phyloP scores from a whole-genome alignment of 2,329 filamentous ascomycete genomes.

The Elsinoe necatrix region DNA sequence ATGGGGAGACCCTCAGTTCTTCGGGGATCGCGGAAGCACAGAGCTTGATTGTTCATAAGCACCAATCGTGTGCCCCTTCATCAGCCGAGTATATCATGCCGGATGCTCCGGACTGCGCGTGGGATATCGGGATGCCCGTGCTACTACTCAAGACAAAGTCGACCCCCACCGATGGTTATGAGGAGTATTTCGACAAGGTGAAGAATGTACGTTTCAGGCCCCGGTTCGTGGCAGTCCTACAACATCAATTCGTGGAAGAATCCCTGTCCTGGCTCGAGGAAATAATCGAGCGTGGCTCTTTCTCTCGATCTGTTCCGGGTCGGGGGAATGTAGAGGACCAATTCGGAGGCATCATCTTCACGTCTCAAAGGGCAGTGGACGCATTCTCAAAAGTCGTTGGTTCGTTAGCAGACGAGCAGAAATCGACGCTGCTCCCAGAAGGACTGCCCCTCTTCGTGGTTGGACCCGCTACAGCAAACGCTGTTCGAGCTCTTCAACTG shows the following conservation, averaged over 20 bases:
- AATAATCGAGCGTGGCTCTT: slow-evolving; percentile 41
- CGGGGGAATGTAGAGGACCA: background rate
- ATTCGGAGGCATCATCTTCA: slow-evolving; percentile 76
- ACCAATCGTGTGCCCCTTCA: background rate
- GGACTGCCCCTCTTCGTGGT: slow-evolving; percentile 66
- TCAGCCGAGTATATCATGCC: slow-evolving; percentile 1
- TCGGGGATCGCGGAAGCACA: slow-evolving; percentile 7
- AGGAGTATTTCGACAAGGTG: slow-evolving; percentile 53
- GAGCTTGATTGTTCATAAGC: slow-evolving; percentile 3
- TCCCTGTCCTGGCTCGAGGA: slow-evolving; percentile 48
- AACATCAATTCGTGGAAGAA: slow-evolving; percentile 57
- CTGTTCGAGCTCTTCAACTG: slow-evolving; percentile 49
- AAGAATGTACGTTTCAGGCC: slow-evolving; percentile 48
- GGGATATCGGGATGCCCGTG: slow-evolving; percentile 31
- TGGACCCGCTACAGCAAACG: slow-evolving; percentile 70
- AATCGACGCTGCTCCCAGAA: slow-evolving; percentile 34
- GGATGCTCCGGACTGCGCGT: slow-evolving; percentile 1
- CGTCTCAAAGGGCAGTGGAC: slow-evolving; percentile 75
- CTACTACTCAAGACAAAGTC: slow-evolving; percentile 74
- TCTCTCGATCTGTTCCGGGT: slow-evolving; percentile 27
- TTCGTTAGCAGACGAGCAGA: slow-evolving; percentile 34
- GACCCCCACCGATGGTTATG: slow-evolving; percentile 60
- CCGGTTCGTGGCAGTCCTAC: slow-evolving; percentile 66
- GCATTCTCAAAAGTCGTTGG: slow-evolving; percentile 59
- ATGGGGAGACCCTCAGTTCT: background rate